Conservation (phyloP, 345 rosid genomes). For the Moricandia arvensis region DNA sequence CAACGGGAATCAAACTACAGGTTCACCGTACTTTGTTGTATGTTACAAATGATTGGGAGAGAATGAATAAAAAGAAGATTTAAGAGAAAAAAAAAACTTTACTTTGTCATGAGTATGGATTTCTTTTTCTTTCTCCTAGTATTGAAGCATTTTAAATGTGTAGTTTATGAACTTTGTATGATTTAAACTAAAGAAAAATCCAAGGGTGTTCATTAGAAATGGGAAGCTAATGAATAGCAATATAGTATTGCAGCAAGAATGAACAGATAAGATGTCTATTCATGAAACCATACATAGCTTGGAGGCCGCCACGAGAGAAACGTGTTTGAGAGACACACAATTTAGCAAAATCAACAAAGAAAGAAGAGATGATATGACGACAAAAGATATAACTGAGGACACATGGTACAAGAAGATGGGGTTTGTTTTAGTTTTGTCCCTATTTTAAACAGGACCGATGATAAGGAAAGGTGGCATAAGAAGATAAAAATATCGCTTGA, state of each 20-base stretch:
- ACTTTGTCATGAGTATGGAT: background rate
- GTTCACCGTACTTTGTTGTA: too few species aligned
- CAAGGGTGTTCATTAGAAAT: background rate
- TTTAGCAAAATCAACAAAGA: background rate
- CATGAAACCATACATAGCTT: background rate
- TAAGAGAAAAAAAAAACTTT: too few species aligned
- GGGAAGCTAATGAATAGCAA: background rate
- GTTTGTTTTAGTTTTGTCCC: constrained; percentile 7
- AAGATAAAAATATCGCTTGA: background rate
- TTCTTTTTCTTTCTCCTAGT: background rate
- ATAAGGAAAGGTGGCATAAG: constrained; percentile 7
- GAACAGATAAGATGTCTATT: background rate
- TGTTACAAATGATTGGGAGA: too few species aligned
- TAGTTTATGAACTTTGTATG: background rate
- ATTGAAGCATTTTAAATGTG: background rate
- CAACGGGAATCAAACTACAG: too few species aligned
- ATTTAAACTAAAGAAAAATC: background rate
- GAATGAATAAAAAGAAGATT: too few species aligned
- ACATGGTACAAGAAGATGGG: background rate
- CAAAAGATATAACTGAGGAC: constrained; percentile 20
- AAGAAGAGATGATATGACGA: background rate
- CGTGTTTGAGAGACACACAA: background rate
- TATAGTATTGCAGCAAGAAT: background rate
- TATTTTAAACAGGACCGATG: background rate
- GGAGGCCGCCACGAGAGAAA: constrained; percentile 15